Evolutionary conservation across 345 rosid genomes (phyloP), one percentile per base, ranked within the genome.

Genomic region (Lumnitzera littorea): DNA sequence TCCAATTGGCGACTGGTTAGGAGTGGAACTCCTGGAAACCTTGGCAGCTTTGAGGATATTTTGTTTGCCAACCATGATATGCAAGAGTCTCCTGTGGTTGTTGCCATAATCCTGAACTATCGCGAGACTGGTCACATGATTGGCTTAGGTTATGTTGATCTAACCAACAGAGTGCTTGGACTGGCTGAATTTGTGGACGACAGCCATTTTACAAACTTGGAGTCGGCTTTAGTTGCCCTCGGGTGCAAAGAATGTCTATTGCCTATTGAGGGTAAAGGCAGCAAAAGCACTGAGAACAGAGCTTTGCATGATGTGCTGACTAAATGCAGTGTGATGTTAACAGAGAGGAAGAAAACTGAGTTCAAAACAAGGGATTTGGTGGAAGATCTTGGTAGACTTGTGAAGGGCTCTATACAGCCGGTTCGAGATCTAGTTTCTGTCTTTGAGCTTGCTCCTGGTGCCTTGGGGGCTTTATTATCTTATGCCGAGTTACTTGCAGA

Each of bases 231-330:
- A 71, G 86, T 94, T 69, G 89, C 97, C 72, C 78, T 94, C 61
- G 95, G 97, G 56, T 88, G 97, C 64, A 94, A 94, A 74, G 99
- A 94, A 67, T 94, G 99, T 75, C 81, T 94, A 71, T 77, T 90
- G 72, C 99, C 99, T 4, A 25, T 64, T 53, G 97, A 94, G 69
- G 71, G 75, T 53, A 96, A 94, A 67, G 71, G 75, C 57, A 82
- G 79, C 20, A 90, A 79, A 75, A 63, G 86, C 20, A 76, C 41
- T 65, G 91, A 86, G 58, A 73, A 51, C 65, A 82, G 80, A 77
- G 62, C 81, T 56, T 59, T 94, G 69, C 64, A 27, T 68, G 96
- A 84, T 82, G 82, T 85, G 50, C 67, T 94, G 64, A 67, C 76
- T 55, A 84, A 82, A 80, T 94, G 92, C 43, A 77, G 78, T 6